These are phyloP conservation scores for Monilinia fructigena DNA, from an alignment of 2,329 filamentous ascomycete genomes.

Conservation along the genomic window DNA sequence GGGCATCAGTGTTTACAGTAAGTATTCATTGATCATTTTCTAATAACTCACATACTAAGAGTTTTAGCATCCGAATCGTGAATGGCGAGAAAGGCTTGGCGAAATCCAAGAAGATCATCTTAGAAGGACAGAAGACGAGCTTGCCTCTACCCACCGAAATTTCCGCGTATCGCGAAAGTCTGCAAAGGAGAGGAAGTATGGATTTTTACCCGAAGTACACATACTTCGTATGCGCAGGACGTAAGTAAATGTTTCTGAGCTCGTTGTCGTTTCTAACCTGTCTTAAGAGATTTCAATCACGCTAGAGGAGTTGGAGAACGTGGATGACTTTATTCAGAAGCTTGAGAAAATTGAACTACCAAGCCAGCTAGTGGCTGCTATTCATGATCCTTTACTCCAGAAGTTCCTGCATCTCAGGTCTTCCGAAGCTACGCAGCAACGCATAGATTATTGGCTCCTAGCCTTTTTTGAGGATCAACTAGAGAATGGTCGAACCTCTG, in stretches of 20 bases:
- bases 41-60: conserved; percentile 8
- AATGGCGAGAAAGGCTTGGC: conserved; percentile 69
- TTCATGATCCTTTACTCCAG: conserved; percentile 74
- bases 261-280: conserved; percentile 12
- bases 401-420: conserved; percentile 70
- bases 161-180: conserved; percentile 64
- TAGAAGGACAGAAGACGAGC: conserved; percentile 47
- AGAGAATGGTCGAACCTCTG: conserved; percentile 51
- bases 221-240: conserved; percentile 72
- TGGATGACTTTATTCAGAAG: conserved; percentile 66
- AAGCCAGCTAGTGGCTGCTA: conserved; percentile 74
- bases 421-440: conserved; percentile 49
- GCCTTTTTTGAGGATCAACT: conserved; percentile 55
- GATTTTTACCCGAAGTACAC: conserved; percentile 67
- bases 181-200: conserved; percentile 46
- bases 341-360: conserved; percentile 79
- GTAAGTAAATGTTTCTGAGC: conserved; percentile 40
- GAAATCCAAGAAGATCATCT: conserved; percentile 62
- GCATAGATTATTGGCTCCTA: conserved; percentile 60
- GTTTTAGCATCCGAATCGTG: conserved; percentile 63
- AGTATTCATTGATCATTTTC: conserved; percentile 3
- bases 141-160: conserved; percentile 47
- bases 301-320: conserved; percentile 75
- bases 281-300: conserved; percentile 58
- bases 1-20: conserved; percentile 62